Conservation (phyloP, 2,329 filamentous ascomycete genomes). For the Nakataea oryzae region DNA sequence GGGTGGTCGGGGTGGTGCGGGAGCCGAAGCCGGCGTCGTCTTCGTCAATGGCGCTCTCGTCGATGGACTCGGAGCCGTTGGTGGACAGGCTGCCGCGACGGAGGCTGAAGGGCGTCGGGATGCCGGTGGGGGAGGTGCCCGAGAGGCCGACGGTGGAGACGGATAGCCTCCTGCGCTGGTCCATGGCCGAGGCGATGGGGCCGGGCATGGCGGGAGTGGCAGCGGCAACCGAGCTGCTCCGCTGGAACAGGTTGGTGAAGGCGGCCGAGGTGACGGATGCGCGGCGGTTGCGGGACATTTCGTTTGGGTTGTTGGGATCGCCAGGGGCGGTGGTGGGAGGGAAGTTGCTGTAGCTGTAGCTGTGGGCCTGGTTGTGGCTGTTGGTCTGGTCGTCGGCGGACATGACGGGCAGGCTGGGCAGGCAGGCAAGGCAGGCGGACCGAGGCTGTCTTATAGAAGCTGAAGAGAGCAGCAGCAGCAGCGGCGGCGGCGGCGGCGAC, state of each 20-base stretch:
- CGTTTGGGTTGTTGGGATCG: slow-evolving; percentile 14
- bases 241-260: slow-evolving; percentile 47
- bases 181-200: slow-evolving; percentile 30
- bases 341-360: slow-evolving; percentile 10
- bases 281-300: slow-evolving; percentile 32
- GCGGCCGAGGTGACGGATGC: slow-evolving; percentile 47
- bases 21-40: slow-evolving; percentile 41
- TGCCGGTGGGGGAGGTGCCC: slow-evolving; percentile 53
- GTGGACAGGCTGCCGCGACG: slow-evolving; percentile 63
- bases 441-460: background rate
- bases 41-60: slow-evolving; percentile 67
- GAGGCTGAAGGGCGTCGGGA: slow-evolving; percentile 34
- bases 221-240: slow-evolving; percentile 37
- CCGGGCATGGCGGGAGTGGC: slow-evolving; percentile 33
- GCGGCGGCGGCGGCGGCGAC: no score
- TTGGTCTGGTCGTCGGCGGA: slow-evolving; percentile 20
- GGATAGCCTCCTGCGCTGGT: slow-evolving; percentile 57
- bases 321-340: slow-evolving; percentile 9
- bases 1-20: slow-evolving; percentile 55
- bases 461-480: background rate
- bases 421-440: slow-evolving; percentile 1
- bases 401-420: slow-evolving; percentile 12
- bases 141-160: slow-evolving; percentile 67
- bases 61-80: slow-evolving; percentile 49
- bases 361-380: slow-evolving; percentile 8